Evolutionary conservation across 2,329 filamentous ascomycete species (phyloP), one percentile per base, ranked within the genome.

Genomic region (Scedosporium dehoogii): DNA sequence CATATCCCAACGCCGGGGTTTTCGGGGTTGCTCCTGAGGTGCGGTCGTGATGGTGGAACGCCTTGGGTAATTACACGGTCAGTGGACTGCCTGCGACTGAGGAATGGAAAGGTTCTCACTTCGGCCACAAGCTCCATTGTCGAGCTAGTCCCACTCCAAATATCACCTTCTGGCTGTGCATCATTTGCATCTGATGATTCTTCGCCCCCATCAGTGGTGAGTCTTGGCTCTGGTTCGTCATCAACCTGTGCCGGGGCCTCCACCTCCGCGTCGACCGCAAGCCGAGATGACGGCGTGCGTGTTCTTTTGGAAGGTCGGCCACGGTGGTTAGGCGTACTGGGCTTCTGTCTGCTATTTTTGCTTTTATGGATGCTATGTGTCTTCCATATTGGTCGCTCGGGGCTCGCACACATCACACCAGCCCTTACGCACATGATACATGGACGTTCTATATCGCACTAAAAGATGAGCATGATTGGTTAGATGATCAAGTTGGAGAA

Each of bases 381-480:
- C 29, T 33, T 33, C 53, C 53, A 56, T 27, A 27, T 23, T n/a
- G 2, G 53, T 4, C 23, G 53, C n/a, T 62, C 58, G 23, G 51
- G 44, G 9, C 53, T 33, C 23, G 64, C 56, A 46, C 71, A 73
- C 3, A 65, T 62, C 12, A 67, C 63, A 5, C 67, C 66, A 2
- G 70, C 67, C 38, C 69, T 66, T 9, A 64, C 25, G 25, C 72
- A 73, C 16, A 74, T 53, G 0, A 70, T 72, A 60, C 72, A 74
- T 9, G 72, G 72, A 2, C 71, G 70, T 27, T 70, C 59, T 9
- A 65, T 38, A 58, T 67, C 65, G 33, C 66, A 67, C 66, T 67
- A 57, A 2, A 6, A 27, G 23, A 33, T 33, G 29, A 33, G 29
- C 6, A 9, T 33, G 6, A 33, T 33, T 33, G 29, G 29, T 33